phyloP scores from a whole-genome alignment of 768 basidiomycete genomes.

The Naganishia randhawae region DNA sequence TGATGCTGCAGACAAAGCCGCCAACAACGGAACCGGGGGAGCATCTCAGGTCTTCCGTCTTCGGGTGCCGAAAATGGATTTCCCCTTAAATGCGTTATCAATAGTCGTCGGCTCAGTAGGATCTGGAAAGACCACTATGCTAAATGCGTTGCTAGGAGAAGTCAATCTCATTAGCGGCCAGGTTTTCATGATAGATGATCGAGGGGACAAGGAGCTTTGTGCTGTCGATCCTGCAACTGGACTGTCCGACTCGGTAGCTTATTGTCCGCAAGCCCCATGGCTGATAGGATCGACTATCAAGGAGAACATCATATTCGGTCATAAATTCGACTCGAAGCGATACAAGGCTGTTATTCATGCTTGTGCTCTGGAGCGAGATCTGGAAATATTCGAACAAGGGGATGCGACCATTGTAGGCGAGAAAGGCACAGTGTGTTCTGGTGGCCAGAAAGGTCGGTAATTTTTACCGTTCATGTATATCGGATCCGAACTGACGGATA shows the following conservation, averaged over 20 bases:
- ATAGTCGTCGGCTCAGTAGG: constrained; percentile 44
- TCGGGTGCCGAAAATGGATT: constrained; percentile 39
- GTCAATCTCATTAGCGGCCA: constrained; percentile 42
- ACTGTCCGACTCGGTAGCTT: constrained; percentile 43
- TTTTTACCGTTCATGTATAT: no score
- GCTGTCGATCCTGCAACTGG: constrained; percentile 44
- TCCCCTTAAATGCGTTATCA: constrained; percentile 42
- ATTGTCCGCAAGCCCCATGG: constrained; percentile 47
- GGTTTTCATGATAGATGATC: constrained; percentile 48
- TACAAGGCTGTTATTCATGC: constrained; percentile 44
- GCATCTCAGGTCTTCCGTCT: constrained; percentile 39
- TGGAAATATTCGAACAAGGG: constrained; percentile 55
- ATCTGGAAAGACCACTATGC: constrained; percentile 46
- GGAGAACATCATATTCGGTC: constrained; percentile 48
- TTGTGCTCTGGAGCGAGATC: constrained; percentile 45
- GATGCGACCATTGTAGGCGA: constrained; percentile 49
- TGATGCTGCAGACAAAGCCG: constrained; percentile 7
- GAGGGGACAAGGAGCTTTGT: constrained; percentile 44
- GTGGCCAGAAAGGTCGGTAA: constrained; percentile 40
- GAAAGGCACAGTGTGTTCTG: constrained; percentile 49
- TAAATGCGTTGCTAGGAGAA: constrained; percentile 46
- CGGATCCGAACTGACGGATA: neutral
- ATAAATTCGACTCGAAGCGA: constrained; percentile 43
- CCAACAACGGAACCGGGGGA: neutral
- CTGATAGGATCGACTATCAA: constrained; percentile 46